phyloP scores from a whole-genome alignment of 345 rosid genomes.

The Corymbia maculata region DNA sequence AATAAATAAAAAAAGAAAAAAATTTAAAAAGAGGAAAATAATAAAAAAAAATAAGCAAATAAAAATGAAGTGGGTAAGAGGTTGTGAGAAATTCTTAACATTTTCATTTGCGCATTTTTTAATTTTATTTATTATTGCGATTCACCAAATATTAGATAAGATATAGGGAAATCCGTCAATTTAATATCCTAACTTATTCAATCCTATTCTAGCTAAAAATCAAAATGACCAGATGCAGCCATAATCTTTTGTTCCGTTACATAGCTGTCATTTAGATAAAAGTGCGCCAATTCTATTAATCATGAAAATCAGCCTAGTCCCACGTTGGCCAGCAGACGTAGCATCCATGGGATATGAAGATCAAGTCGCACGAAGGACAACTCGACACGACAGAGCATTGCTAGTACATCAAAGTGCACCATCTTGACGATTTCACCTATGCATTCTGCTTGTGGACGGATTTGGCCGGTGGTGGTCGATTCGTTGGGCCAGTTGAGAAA shows the following conservation, averaged over 20 bases:
- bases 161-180: background rate
- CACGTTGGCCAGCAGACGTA: background rate
- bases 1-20: too few relatives aligned
- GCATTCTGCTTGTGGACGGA: background rate
- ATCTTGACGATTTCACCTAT: background rate
- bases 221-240: too few relatives aligned
- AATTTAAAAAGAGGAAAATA: too few relatives aligned
- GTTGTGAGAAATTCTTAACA: too few relatives aligned
- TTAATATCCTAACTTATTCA: too few relatives aligned
- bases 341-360: too few relatives aligned
- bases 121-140: too few relatives aligned
- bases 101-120: background rate
- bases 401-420: background rate
- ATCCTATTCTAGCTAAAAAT: fast-evolving
- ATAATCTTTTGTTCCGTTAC: fast-evolving
- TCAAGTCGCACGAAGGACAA: background rate
- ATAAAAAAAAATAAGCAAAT: too few relatives aligned
- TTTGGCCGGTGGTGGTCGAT: background rate
- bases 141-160: too few relatives aligned
- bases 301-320: background rate
- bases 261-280: background rate
- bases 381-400: background rate
- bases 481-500: background rate
- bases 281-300: background rate
- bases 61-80: background rate